Conservation (phyloP, 148 eudicot genomes). For the Linanthus parryae region DNA sequence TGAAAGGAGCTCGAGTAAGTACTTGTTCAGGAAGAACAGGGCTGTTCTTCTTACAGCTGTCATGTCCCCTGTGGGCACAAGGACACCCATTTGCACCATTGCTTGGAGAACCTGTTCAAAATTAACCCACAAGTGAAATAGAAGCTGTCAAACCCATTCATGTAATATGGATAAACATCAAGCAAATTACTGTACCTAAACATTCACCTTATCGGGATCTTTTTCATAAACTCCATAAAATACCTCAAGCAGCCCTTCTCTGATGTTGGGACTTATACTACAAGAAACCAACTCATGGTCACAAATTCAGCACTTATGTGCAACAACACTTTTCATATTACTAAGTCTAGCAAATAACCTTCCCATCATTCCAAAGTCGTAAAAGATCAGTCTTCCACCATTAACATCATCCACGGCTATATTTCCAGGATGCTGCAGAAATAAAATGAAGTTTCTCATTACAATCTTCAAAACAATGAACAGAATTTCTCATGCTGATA, state of each 20-base stretch:
- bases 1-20: constrained; percentile 8
- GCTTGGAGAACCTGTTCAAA: constrained; percentile 78
- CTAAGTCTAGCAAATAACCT: constrained; percentile 39
- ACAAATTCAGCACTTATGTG: too few species aligned
- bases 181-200: neutral
- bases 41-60: constrained; percentile 98
- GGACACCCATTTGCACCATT: constrained; percentile 97
- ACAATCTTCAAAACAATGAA: too few species aligned
- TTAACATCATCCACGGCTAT: constrained; percentile 97
- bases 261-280: constrained; percentile 92
- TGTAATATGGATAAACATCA: neutral
- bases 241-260: constrained; percentile 87
- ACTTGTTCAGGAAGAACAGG: constrained; percentile 91
- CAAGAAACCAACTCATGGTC: constrained; percentile 18
- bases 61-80: constrained; percentile 97
- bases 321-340: too few species aligned
- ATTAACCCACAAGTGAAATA: constrained; percentile 2
- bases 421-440: constrained; percentile 93
- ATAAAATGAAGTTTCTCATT: constrained; percentile 10
- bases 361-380: constrained; percentile 99
- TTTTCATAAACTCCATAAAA: constrained; percentile 98
- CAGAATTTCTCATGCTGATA: too few species aligned
- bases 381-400: constrained; percentile 98
- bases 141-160: neutral
- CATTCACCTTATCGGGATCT: constrained; percentile 77